A percentile compares a stretch with the other conserved stretches of the same genome.
Conservation (phyloP, 768 basidiomycete genomes). For the Amanita inopinata region DNA sequence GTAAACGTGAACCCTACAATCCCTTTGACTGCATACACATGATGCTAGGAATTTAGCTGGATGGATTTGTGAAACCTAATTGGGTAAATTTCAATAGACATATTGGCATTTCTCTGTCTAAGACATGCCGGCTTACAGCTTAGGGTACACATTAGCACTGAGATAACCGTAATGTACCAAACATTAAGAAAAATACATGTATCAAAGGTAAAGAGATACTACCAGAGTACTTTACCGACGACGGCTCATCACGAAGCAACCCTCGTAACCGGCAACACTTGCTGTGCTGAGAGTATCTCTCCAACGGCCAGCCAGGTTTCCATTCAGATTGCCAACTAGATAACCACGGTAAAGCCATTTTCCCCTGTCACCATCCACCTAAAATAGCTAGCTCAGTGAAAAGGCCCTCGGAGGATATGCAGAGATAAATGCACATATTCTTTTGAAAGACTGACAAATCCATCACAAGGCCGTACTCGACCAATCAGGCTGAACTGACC, state of each 20-base stretch:
- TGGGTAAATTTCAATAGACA: too few relatives aligned
- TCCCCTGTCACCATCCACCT: slow-evolving; percentile 68
- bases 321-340: slow-evolving; percentile 58
- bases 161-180: too few relatives aligned
- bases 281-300: slow-evolving; percentile 68
- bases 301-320: slow-evolving; percentile 78
- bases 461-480: slow-evolving; percentile 73
- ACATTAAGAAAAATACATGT: too few relatives aligned
- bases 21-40: too few relatives aligned
- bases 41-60: too few relatives aligned
- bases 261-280: slow-evolving; percentile 68
- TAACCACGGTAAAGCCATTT: slow-evolving; percentile 84
- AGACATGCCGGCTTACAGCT: too few relatives aligned
- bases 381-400: slow-evolving; percentile 3
- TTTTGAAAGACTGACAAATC: slow-evolving; percentile 73
- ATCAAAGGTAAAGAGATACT: background rate
- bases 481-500: slow-evolving; percentile 77
- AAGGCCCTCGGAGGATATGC: too few relatives aligned
- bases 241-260: slow-evolving; percentile 71
- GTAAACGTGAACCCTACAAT: too few relatives aligned
- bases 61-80: too few relatives aligned
- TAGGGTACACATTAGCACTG: too few relatives aligned
- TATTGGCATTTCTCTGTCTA: too few relatives aligned
- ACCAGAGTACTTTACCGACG: slow-evolving; percentile 23
- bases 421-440: slow-evolving; percentile 69